These are phyloP conservation scores for Colletotrichum abscissum DNA, from an alignment of 2,329 filamentous ascomycete species.

Conservation along the genomic window DNA sequence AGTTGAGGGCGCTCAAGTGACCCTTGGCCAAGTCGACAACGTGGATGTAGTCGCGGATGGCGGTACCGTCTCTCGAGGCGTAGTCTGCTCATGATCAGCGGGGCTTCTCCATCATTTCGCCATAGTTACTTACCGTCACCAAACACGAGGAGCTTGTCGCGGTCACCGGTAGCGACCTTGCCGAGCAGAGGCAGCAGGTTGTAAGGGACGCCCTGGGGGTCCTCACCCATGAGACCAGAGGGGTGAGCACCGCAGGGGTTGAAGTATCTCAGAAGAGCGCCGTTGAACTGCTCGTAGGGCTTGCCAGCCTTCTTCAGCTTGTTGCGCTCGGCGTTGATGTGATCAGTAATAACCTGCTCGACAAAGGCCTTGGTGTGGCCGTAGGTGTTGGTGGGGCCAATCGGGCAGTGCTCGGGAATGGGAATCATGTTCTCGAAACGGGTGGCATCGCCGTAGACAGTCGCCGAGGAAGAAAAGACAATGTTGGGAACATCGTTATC, in stretches of 20 bases:
- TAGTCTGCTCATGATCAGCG: constrained; percentile 75
- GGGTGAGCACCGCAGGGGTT: constrained; percentile 97
- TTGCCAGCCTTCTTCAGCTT: constrained; percentile 85
- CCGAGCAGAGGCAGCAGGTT: constrained; percentile 95
- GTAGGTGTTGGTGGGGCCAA: constrained; percentile 97
- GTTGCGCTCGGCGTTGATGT: constrained; percentile 86
- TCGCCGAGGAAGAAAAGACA: constrained; percentile 98
- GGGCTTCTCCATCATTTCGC: not conserved
- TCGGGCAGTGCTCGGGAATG: constrained; percentile 96
- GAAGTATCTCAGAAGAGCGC: constrained; percentile 93
- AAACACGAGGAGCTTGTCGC: constrained; percentile 94
- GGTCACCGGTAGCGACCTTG: constrained; percentile 94
- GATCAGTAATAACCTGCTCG: constrained; percentile 91
- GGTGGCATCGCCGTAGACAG: constrained; percentile 97
- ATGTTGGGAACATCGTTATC: constrained; percentile 94
- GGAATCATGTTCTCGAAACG: constrained; percentile 98
- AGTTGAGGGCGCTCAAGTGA: constrained; percentile 89
- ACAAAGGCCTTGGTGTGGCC: constrained; percentile 95
- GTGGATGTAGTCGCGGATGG: constrained; percentile 98
- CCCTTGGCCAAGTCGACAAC: constrained; percentile 89
- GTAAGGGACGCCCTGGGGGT: constrained; percentile 94
- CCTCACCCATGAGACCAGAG: constrained; percentile 96
- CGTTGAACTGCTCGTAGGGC: constrained; percentile 87
- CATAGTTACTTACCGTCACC: constrained; percentile 76
- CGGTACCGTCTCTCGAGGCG: constrained; percentile 87